phyloP scores from a whole-genome alignment of 1,284 basidiomycete species.

The Trichosporon faecale region DNA sequence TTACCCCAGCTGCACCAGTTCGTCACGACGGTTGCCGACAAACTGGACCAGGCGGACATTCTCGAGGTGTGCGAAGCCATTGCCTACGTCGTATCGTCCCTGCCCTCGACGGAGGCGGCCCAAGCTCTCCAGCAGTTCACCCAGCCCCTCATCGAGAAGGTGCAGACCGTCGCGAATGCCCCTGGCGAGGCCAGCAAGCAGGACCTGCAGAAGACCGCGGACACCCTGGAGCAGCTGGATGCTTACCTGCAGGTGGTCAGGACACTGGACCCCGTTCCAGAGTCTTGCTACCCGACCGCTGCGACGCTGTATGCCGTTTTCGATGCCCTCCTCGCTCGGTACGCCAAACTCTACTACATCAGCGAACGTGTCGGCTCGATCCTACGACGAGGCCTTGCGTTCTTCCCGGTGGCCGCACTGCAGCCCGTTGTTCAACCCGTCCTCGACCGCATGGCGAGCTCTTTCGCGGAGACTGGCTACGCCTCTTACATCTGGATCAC shows the following conservation, averaged over 20 bases:
- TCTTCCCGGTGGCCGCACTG: constrained; percentile 68
- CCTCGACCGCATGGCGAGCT: constrained; percentile 68
- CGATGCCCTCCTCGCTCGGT: constrained; percentile 73
- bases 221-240: constrained; percentile 84
- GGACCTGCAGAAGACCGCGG: constrained; percentile 65
- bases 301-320: constrained; percentile 79
- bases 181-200: constrained; percentile 57
- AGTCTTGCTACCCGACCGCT: constrained; percentile 73
- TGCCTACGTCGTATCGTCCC: constrained; percentile 86
- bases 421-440: constrained; percentile 68
- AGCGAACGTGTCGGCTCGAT: constrained; percentile 85
- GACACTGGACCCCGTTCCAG: constrained; percentile 74
- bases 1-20: constrained; percentile 89
- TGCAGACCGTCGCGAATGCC: constrained; percentile 48
- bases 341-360: constrained; percentile 73
- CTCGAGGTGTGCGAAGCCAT: constrained; percentile 93
- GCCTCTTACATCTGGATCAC: constrained; percentile 93
- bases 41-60: constrained; percentile 80
- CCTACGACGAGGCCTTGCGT: constrained; percentile 74
- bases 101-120: constrained; percentile 78
- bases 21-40: constrained; percentile 69
- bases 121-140: constrained; percentile 80
- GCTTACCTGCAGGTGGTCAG: constrained; percentile 77
- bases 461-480: constrained; percentile 77
- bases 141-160: constrained; percentile 56